phyloP scores from a whole-genome alignment of 768 basidiomycete species.

The Boletus fagicola region DNA sequence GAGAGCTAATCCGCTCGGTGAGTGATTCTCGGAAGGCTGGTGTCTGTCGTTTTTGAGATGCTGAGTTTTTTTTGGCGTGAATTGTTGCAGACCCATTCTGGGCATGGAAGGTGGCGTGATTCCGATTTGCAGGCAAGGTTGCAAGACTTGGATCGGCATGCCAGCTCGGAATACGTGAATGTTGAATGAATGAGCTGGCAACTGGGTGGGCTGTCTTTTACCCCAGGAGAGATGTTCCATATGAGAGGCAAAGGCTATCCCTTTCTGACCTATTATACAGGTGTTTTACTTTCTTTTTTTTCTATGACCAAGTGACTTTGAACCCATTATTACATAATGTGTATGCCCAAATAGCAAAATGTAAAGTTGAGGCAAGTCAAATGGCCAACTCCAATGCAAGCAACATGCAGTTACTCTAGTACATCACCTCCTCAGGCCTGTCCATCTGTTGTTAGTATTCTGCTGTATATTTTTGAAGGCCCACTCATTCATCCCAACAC shows the following conservation, averaged over 20 bases:
- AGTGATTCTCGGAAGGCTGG: constrained; percentile 2
- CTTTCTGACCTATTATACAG: background rate
- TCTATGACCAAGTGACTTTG: background rate
- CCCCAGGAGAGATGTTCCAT: background rate
- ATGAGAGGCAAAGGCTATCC: no score
- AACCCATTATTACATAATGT: no score
- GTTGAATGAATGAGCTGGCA: background rate
- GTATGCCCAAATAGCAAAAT: no score
- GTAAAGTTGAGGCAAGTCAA: no score
- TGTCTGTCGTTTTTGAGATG: background rate
- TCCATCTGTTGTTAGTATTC: no score
- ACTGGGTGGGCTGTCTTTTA: background rate
- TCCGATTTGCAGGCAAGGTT: background rate
- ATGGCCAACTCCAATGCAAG: no score
- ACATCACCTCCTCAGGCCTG: no score
- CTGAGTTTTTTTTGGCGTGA: background rate
- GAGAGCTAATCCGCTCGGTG: constrained; percentile 42
- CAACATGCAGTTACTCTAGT: no score
- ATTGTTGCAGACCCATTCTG: constrained; percentile 39
- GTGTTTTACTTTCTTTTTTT: background rate
- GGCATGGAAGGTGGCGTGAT: constrained; percentile 42
- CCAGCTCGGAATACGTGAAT: background rate
- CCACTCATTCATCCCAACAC: no score
- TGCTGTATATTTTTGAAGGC: no score
- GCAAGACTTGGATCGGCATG: background rate